A percentile compares a stretch with the other conserved stretches of the same genome.
phyloP scores from a whole-genome alignment of 768 basidiomycete genomes.

The Lactarius pseudohatsudake region DNA sequence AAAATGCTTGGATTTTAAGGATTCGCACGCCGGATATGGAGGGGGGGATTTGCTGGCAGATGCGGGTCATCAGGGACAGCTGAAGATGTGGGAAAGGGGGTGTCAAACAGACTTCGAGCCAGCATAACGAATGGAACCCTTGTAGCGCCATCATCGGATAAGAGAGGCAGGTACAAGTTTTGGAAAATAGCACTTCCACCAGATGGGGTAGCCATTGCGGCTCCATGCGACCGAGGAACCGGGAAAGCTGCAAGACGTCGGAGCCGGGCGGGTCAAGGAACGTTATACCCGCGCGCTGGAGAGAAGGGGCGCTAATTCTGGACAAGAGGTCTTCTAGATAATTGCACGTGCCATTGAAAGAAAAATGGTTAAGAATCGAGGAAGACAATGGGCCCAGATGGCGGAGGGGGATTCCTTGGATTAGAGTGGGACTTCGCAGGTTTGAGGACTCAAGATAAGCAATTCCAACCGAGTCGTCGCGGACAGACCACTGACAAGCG shows the following conservation, averaged over 20 bases:
- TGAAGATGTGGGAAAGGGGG: background rate
- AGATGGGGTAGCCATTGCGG: background rate
- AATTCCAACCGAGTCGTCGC: background rate
- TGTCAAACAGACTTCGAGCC: too few species aligned
- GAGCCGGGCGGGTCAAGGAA: background rate
- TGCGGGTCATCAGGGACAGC: background rate
- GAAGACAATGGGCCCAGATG: background rate
- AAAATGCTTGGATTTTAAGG: background rate
- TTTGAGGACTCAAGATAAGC: background rate
- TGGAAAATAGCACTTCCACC: background rate
- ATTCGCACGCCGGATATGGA: background rate
- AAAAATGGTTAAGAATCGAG: background rate
- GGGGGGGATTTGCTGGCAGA: background rate
- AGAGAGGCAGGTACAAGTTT: background rate
- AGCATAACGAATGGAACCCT: too few species aligned
- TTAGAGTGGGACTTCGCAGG: background rate
- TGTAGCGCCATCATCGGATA: background rate
- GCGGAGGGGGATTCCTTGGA: background rate
- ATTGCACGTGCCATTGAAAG: background rate
- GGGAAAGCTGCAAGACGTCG: background rate
- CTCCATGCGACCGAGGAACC: background rate
- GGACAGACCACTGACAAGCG: background rate
- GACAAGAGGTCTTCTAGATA: constrained; percentile 2
- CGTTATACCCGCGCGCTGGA: background rate
- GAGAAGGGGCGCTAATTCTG: background rate